These are phyloP conservation scores for Collybiopsis luxurians DNA, from an alignment of 768 basidiomycete genomes.

Conservation along the genomic window DNA sequence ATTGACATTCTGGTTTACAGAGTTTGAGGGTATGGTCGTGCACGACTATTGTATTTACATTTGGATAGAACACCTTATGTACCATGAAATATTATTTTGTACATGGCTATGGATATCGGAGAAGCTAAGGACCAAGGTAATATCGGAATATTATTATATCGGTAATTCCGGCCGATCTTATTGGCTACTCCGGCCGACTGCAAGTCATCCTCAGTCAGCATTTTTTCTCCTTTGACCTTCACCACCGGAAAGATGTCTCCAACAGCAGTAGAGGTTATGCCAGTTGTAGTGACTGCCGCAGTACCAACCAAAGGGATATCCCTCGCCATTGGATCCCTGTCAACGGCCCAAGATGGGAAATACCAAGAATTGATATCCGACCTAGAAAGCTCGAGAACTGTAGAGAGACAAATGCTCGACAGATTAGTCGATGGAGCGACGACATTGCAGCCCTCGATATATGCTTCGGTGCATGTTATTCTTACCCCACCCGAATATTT, in stretches of 20 bases:
- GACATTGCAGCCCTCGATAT: constrained; percentile 48
- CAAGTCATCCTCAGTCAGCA: not conserved
- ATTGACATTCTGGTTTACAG: not conserved
- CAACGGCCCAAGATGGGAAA: constrained; percentile 74
- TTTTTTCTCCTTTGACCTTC: constrained; percentile 2
- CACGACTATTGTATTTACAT: not conserved
- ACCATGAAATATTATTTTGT: too few species aligned
- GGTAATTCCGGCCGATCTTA: not conserved
- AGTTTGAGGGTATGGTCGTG: not conserved
- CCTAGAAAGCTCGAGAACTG: constrained; percentile 49
- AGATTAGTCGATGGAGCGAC: constrained; percentile 77
- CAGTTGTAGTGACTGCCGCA: not conserved
- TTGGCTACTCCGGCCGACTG: not conserved
- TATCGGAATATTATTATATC: not conserved
- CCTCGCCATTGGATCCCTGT: constrained; percentile 75
- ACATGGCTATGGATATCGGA: not conserved
- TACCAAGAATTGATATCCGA: constrained; percentile 70
- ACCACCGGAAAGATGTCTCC: constrained; percentile 49
- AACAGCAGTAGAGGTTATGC: constrained; percentile 43
- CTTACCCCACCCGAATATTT: constrained; percentile 65
- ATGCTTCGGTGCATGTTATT: constrained; percentile 66
- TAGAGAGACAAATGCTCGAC: constrained; percentile 83
- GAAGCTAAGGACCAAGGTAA: not conserved
- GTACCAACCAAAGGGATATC: constrained; percentile 42
- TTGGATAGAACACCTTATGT: too few species aligned